A percentile compares a stretch with the other conserved stretches of the same genome.
Conservation (phyloP, 2,329 filamentous ascomycete genomes). For the Westerdykella sp. region DNA sequence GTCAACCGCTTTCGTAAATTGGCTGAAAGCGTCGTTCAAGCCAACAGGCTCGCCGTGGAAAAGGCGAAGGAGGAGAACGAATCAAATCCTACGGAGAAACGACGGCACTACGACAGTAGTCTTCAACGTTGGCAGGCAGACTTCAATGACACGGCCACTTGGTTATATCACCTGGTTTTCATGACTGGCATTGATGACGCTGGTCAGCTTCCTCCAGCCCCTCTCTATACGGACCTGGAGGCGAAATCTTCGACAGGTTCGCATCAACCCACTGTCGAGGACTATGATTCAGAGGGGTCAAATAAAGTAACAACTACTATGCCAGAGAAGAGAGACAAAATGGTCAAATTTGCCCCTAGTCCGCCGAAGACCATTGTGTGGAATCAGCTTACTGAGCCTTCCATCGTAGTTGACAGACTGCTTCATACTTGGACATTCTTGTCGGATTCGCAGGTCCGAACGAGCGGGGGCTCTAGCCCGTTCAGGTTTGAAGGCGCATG, state of each 20-base stretch:
- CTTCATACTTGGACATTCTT: conserved; percentile 13
- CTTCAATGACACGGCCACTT: conserved; percentile 15
- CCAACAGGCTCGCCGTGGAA: conserved; percentile 12
- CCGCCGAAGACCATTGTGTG: conserved; percentile 6
- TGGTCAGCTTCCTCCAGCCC: background rate
- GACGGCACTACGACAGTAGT: conserved; percentile 1
- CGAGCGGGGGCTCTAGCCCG: conserved; percentile 1
- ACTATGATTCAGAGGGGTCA: background rate
- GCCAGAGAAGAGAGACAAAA: background rate
- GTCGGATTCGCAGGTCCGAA: conserved; percentile 5
- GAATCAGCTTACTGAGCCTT: conserved; percentile 9
- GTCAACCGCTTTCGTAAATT: conserved; percentile 14
- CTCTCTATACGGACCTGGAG: background rate
- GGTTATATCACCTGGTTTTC: conserved; percentile 17
- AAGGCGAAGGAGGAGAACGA: conserved; percentile 9
- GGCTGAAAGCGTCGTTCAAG: conserved; percentile 14
- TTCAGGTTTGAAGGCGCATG: too few species aligned
- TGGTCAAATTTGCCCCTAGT: background rate
- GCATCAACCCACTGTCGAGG: background rate
- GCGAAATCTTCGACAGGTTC: background rate
- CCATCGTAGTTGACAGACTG: conserved; percentile 11
- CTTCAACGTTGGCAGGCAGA: conserved; percentile 10
- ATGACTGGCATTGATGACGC: background rate
- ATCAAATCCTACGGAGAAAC: conserved; percentile 1
- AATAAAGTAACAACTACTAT: background rate